phyloP scores from a whole-genome alignment of 1,139 yeast genomes.

The Protomyces inundatus region DNA sequence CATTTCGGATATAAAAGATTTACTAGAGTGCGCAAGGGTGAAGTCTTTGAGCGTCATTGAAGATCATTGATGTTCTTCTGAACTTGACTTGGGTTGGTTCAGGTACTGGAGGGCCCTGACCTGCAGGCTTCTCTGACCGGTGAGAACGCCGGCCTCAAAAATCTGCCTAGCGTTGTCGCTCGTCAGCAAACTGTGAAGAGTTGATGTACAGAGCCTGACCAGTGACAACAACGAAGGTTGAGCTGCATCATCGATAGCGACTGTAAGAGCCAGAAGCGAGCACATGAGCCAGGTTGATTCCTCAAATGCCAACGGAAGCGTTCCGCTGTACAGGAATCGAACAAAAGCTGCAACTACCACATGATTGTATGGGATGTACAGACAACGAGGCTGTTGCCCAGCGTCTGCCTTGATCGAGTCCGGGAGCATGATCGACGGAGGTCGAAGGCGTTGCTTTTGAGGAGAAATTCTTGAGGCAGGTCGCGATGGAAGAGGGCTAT shows the following conservation, averaged over 20 bases:
- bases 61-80: no score
- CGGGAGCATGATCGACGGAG: background rate
- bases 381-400: constrained; percentile 11
- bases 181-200: constrained; percentile 5
- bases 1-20: no score
- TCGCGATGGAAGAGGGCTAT: background rate
- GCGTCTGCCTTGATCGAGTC: background rate
- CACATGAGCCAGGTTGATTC: background rate
- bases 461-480: background rate
- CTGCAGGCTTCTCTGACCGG: constrained; percentile 26
- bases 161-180: constrained; percentile 10
- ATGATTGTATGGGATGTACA: constrained; percentile 25
- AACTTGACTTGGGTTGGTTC: no score
- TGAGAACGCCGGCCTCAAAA: constrained; percentile 23
- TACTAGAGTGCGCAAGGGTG: no score
- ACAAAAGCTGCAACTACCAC: constrained; percentile 19
- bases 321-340: constrained; percentile 23
- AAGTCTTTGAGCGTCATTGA: no score
- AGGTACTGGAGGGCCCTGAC: constrained; percentile 12
- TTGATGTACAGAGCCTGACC: background rate
- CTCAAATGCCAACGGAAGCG: constrained; percentile 1
- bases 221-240: background rate
- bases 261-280: constrained; percentile 7
- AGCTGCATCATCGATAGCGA: background rate
- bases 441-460: background rate